Conservation (phyloP, 1,284 basidiomycete genomes). For the Austropuccinia psidii region DNA sequence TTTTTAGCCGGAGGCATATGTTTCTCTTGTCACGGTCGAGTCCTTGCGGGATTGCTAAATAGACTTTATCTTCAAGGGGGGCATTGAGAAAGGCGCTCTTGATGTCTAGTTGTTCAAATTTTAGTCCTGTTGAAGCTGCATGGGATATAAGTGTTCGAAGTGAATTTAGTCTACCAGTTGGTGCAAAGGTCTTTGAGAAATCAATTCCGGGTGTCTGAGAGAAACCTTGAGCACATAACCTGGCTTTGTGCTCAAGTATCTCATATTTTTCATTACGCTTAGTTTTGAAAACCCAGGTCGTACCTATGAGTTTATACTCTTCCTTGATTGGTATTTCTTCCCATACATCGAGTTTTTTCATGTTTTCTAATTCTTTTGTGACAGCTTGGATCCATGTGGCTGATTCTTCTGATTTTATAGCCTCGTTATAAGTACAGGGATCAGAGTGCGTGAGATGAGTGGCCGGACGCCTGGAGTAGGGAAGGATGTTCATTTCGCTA, state of each 20-base stretch:
- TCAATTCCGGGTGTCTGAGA: background rate
- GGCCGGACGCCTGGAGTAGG: too few relatives aligned
- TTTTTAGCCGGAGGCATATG: background rate
- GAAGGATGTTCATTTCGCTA: too few relatives aligned
- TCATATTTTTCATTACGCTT: background rate
- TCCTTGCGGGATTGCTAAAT: background rate
- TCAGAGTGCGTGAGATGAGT: too few relatives aligned
- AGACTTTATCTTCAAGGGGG: background rate
- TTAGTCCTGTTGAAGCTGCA: background rate
- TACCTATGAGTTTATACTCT: background rate
- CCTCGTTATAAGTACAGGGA: background rate
- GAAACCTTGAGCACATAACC: background rate
- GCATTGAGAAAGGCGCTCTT: background rate
- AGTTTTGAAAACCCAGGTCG: background rate
- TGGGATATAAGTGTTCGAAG: background rate
- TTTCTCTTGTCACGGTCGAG: background rate
- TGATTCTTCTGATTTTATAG: background rate
- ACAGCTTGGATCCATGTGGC: background rate
- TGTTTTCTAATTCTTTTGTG: background rate
- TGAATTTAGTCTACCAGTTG: background rate
- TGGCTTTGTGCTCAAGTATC: background rate
- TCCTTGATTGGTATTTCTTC: background rate
- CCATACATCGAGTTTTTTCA: background rate
- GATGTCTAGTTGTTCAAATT: background rate
- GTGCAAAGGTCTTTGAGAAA: background rate